Evolutionary conservation across 2,329 filamentous ascomycete species (phyloP).

Genomic region (Colletotrichum spaethianum): DNA sequence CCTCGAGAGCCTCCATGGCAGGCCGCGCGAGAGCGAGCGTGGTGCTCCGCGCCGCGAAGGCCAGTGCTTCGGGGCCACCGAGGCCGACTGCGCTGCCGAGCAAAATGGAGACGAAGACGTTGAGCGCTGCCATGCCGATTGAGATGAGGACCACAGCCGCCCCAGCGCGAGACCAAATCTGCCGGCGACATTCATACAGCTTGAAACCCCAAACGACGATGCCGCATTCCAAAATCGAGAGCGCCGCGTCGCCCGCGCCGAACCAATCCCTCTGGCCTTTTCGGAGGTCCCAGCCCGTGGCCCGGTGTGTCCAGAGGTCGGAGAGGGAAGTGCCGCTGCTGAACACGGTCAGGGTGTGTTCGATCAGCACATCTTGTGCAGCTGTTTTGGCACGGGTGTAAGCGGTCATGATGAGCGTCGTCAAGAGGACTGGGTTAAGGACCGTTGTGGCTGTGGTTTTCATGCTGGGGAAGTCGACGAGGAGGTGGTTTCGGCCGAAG

Average conservation of each 20-base stretch:
- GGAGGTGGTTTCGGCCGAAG: conserved; percentile 47
- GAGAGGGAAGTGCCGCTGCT: conserved; percentile 54
- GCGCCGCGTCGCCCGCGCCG: conserved; percentile 64
- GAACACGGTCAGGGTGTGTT: conserved; percentile 48
- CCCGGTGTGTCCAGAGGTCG: conserved; percentile 50
- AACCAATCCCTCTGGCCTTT: conserved; percentile 47
- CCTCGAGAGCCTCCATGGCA: conserved; percentile 59
- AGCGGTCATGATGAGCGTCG: conserved; percentile 59
- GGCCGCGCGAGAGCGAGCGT: conserved; percentile 66
- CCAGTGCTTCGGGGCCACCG: conserved; percentile 51
- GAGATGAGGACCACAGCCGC: conserved; percentile 56
- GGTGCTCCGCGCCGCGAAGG: conserved; percentile 65
- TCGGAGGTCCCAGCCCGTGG: conserved; percentile 28
- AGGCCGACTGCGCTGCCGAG: conserved; percentile 56
- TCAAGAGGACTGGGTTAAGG: conserved; percentile 64
- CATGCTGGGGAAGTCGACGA: neutral
- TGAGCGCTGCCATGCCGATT: conserved; percentile 54
- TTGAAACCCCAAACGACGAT: conserved; percentile 69
- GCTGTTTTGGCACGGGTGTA: conserved; percentile 59
- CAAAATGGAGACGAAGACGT: conserved; percentile 59
- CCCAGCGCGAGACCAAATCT: conserved; percentile 61
- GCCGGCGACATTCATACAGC: conserved; percentile 63
- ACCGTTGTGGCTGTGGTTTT: conserved; percentile 50
- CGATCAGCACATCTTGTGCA: conserved; percentile 50
- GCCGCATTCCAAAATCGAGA: conserved; percentile 64